Percentiles rank a stretch among this genome's conserved stretches.
Conservation (phyloP, 345 rosid genomes). For the Eucalyptus cloeziana region DNA sequence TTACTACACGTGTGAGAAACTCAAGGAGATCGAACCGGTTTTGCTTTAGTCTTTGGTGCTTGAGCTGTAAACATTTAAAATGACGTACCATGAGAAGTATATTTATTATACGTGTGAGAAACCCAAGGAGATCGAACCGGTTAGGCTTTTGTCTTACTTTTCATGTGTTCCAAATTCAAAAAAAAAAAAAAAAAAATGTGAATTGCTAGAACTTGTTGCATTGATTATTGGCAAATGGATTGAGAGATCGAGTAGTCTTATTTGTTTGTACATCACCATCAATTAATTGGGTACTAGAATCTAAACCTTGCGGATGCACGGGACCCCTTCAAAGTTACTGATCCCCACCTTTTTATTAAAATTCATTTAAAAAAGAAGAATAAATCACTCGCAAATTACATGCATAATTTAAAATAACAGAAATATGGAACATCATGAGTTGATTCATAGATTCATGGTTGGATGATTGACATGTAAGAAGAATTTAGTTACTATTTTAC, state of each 20-base stretch:
- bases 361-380: not conserved
- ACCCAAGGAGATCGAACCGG: not conserved
- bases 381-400: not conserved
- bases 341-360: not conserved
- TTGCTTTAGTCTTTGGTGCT: not conserved
- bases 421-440: not conserved
- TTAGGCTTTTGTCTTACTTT: not conserved
- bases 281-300: not conserved
- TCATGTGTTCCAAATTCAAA: not conserved
- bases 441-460: no score
- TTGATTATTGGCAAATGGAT: not conserved
- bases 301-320: not conserved
- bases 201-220: not conserved
- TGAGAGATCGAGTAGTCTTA: not conserved
- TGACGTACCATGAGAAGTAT: not conserved
- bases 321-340: not conserved
- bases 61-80: not conserved
- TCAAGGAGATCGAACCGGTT: not conserved
- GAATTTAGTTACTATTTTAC: no score
- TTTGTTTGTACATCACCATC: not conserved
- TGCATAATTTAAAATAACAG: not conserved
- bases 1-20: not conserved
- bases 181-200: rapidly evolving
- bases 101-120: not conserved
- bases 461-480: no score